Conservation (phyloP, 2,329 filamentous ascomycete species). For the Chaetothyriales sp. region DNA sequence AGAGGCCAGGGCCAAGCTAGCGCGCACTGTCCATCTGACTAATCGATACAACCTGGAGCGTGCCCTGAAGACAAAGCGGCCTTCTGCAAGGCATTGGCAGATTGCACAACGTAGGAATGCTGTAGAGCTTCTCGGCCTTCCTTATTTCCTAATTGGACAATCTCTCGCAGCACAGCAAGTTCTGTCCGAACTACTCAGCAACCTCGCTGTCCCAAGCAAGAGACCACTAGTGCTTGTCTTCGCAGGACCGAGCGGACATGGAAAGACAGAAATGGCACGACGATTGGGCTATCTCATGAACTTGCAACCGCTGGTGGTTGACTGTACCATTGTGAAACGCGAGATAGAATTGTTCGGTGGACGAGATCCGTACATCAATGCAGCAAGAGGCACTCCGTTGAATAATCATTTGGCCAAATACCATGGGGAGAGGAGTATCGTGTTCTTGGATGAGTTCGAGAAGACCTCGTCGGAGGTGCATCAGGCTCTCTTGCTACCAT, state of each 20-base stretch:
- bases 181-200: constrained; percentile 19
- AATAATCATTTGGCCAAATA: constrained; percentile 36
- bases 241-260: constrained; percentile 36
- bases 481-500: constrained; percentile 31
- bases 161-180: constrained; percentile 19
- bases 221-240: constrained; percentile 31
- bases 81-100: constrained; percentile 19
- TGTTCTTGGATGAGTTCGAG: constrained; percentile 42
- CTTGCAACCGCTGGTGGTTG: constrained; percentile 26
- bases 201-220: constrained; percentile 20
- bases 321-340: constrained; percentile 27
- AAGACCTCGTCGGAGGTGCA: constrained; percentile 31
- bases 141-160: constrained; percentile 27
- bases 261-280: constrained; percentile 37
- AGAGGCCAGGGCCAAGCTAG: constrained; percentile 16
- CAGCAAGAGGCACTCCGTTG: constrained; percentile 27
- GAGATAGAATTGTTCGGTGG: constrained; percentile 34
- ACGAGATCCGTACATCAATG: constrained; percentile 22
- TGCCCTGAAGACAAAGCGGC: constrained; percentile 15
- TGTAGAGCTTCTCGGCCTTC: constrained; percentile 21
- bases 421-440: constrained; percentile 26
- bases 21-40: constrained; percentile 20
- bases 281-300: constrained; percentile 30
- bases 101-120: constrained; percentile 18
- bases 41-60: constrained; percentile 24